Evolutionary conservation across 768 basidiomycete genomes (phyloP).

Genomic region (Russula lepida): DNA sequence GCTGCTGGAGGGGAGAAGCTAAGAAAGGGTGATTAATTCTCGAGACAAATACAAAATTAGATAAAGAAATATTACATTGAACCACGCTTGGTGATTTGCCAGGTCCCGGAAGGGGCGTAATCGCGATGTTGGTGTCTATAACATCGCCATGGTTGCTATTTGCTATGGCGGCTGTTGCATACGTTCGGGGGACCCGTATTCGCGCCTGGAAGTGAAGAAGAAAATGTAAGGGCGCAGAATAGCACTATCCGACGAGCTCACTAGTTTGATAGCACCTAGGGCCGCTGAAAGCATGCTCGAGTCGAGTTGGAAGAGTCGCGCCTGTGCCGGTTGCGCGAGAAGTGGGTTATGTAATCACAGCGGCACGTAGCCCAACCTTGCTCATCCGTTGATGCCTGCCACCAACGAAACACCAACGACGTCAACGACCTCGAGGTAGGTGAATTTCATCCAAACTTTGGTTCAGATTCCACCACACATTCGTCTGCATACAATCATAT

Average conservation of each 20-base stretch:
- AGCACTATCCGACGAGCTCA: neutral
- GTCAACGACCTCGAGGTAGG: slow-evolving; percentile 32
- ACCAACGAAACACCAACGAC: slow-evolving; percentile 23
- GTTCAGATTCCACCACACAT: neutral
- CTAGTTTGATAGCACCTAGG: neutral
- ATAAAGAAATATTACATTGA: neutral
- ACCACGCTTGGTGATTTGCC: neutral
- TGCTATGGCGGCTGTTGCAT: slow-evolving; percentile 17
- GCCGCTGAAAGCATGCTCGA: slow-evolving; percentile 8
- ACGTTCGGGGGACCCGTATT: slow-evolving; percentile 11
- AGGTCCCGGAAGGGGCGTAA: neutral
- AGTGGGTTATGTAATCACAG: slow-evolving; percentile 1
- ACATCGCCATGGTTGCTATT: neutral
- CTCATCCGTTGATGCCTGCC: slow-evolving; percentile 2
- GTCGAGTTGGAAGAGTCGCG: neutral
- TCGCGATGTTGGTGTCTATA: neutral
- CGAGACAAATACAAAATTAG: neutral
- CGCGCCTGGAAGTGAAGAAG: neutral
- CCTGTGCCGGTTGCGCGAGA: too few relatives aligned
- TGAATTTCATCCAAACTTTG: slow-evolving; percentile 27
- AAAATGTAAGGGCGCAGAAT: neutral
- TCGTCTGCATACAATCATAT: neutral
- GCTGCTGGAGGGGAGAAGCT: slow-evolving; percentile 37
- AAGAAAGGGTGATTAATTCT: neutral
- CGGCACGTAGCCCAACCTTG: neutral